These are phyloP conservation scores for Hypoxylon crocopeplum DNA, from an alignment of 495 filamentous ascomycete species.

Conservation along the genomic window DNA sequence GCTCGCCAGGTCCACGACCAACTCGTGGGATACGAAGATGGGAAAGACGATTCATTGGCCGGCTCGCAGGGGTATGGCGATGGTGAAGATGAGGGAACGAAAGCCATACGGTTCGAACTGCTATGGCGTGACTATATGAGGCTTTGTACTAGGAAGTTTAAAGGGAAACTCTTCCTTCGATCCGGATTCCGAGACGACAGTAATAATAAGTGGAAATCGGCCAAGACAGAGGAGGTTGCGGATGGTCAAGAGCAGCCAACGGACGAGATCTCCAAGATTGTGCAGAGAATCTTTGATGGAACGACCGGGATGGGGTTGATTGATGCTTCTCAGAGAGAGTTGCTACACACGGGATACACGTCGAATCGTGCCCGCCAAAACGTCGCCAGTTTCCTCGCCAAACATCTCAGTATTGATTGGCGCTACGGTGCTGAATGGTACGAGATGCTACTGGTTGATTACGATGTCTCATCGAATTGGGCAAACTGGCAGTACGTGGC, in stretches of 20 bases:
- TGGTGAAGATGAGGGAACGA: conserved; percentile 73
- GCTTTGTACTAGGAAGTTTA: conserved; percentile 70
- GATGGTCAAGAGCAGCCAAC: conserved; percentile 40
- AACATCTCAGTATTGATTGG: conserved; percentile 78
- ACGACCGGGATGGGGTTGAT: conserved; percentile 73
- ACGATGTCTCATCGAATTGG: conserved; percentile 76
- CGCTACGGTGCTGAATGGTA: conserved; percentile 80
- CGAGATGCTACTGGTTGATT: conserved; percentile 71
- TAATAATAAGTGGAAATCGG: conserved; percentile 49
- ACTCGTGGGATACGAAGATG: conserved; percentile 68
- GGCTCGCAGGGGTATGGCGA: conserved; percentile 60
- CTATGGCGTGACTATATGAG: conserved; percentile 81
- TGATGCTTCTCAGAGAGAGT: conserved; percentile 72
- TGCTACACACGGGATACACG: conserved; percentile 74
- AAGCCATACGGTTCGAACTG: conserved; percentile 70
- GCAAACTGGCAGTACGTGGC: conserved; percentile 79
- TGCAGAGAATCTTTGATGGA: conserved; percentile 64
- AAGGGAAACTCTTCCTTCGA: conserved; percentile 62
- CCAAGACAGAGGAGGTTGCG: conserved; percentile 26
- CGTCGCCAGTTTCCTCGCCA: conserved; percentile 71
- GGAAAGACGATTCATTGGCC: conserved; percentile 47
- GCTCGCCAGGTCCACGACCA: conserved; percentile 69
- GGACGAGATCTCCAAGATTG: conserved; percentile 41
- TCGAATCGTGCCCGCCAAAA: conserved; percentile 76
- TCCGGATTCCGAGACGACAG: conserved; percentile 62